A percentile compares a stretch with the other conserved stretches of the same genome.
phyloP scores from a whole-genome alignment of 129 eudicot genomes.

The Tagetes patula region DNA sequence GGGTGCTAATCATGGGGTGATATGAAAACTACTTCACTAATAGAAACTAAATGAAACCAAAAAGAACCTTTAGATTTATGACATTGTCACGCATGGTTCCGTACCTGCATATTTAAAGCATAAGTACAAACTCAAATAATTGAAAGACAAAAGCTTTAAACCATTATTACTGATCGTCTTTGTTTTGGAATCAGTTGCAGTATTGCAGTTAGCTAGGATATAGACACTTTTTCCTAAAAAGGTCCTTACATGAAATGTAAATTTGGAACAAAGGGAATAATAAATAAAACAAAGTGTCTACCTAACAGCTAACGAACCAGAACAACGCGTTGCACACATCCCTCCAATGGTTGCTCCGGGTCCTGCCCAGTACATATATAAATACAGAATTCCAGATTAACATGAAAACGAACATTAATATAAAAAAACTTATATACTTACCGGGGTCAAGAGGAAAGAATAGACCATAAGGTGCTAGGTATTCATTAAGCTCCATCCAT shows the following conservation, averaged over 20 bases:
- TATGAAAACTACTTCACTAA: neutral
- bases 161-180: neutral
- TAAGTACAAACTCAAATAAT: conserved; percentile 25
- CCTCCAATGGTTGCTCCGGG: conserved; percentile 99
- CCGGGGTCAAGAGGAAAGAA: conserved; percentile 99
- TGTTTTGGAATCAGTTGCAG: neutral
- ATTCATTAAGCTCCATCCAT: conserved; percentile 98
- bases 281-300: conserved; percentile 28
- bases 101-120: conserved; percentile 68
- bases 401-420: neutral
- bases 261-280: conserved; percentile 1
- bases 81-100: conserved; percentile 99
- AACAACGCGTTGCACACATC: conserved; percentile 99
- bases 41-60: neutral
- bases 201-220: neutral
- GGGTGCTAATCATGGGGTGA: conserved; percentile 21
- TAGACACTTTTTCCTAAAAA: neutral
- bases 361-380: conserved; percentile 47
- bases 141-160: conserved; percentile 16
- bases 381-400: neutral
- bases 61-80: conserved; percentile 74
- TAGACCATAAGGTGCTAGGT: conserved; percentile 87
- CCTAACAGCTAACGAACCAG: conserved; percentile 99
- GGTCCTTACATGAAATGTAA: neutral
- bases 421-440: conserved; percentile 31